Evolutionary conservation across 371 early-diverging fungal genomes (phyloP).

Genomic region (Chytridium lagenaria): DNA sequence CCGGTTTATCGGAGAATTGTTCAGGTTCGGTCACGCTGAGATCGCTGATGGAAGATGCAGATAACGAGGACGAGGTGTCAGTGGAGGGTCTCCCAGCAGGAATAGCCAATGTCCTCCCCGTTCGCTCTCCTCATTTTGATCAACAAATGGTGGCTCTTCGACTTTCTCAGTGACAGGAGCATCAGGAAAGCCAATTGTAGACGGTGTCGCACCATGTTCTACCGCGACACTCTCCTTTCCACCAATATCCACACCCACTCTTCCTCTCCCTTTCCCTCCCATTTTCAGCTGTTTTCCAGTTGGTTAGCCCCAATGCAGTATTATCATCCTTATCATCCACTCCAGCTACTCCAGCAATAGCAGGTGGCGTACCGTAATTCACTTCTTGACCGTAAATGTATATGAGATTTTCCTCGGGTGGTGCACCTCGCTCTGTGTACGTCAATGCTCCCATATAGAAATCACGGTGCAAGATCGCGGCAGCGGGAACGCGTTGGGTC

Average conservation of each 20-base stretch:
- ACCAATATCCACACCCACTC: no score
- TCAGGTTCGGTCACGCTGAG: background rate
- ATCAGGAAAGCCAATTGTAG: no score
- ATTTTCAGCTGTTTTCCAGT: no score
- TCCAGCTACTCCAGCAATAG: no score
- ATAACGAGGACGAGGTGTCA: background rate
- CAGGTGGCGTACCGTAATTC: constrained; percentile 19
- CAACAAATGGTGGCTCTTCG: no score
- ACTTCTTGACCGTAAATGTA: constrained; percentile 30
- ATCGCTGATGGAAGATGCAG: constrained; percentile 20
- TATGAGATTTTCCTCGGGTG: constrained; percentile 17
- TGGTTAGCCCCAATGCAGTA: constrained; percentile 1
- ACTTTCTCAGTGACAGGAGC: no score
- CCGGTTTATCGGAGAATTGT: background rate
- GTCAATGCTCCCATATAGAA: constrained; percentile 34
- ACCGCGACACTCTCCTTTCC: no score
- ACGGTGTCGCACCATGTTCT: no score
- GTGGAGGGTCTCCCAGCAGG: no score
- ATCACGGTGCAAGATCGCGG: constrained; percentile 27
- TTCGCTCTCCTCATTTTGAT: no score
- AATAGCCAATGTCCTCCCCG: no score
- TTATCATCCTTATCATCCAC: constrained; percentile 13
- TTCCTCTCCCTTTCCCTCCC: no score
- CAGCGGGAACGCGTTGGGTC: constrained; percentile 23
- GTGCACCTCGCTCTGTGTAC: constrained; percentile 32